Evolutionary conservation across 768 basidiomycete genomes (phyloP).

Genomic region (Lactarius tabidus): DNA sequence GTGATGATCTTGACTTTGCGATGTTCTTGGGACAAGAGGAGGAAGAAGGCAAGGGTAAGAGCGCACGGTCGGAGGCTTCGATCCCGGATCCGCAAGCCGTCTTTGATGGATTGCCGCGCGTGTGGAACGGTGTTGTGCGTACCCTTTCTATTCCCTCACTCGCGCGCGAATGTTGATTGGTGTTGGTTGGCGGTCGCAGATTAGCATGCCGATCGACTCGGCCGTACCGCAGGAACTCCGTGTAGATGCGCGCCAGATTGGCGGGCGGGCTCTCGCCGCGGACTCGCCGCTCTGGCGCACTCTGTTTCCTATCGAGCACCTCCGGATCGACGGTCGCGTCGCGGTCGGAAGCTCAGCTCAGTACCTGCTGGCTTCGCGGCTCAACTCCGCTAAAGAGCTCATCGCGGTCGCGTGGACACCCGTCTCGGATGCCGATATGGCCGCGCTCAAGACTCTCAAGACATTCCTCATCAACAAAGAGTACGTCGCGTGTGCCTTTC

Average conservation of each 20-base stretch:
- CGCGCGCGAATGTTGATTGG: conserved; percentile 18
- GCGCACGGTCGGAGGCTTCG: conserved; percentile 12
- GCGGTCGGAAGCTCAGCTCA: conserved; percentile 69
- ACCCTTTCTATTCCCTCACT: not conserved
- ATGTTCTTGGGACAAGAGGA: conserved; percentile 65
- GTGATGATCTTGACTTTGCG: conserved; percentile 68
- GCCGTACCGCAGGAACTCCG: conserved; percentile 60
- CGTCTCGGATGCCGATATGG: conserved; percentile 38
- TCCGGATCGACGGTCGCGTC: conserved; percentile 83
- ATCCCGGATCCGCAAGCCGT: conserved; percentile 29
- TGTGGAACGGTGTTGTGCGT: conserved; percentile 75
- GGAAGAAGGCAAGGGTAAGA: conserved; percentile 31
- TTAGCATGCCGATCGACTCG: conserved; percentile 78
- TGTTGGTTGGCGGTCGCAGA: conserved; percentile 38
- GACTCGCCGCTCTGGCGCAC: conserved; percentile 68
- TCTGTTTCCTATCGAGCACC: conserved; percentile 64
- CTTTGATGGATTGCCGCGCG: conserved; percentile 54
- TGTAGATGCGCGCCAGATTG: conserved; percentile 73
- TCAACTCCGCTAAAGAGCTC: conserved; percentile 76
- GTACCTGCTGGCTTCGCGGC: conserved; percentile 72
- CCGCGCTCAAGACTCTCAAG: conserved; percentile 56
- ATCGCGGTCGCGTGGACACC: conserved; percentile 73
- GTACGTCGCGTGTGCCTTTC: conserved; percentile 40
- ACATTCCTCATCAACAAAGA: conserved; percentile 69
- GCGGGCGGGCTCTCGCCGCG: conserved; percentile 56